Evolutionary conservation across 352 stramenopile genomes (phyloP).

Genomic region (Peronosclerospora sorghi): DNA sequence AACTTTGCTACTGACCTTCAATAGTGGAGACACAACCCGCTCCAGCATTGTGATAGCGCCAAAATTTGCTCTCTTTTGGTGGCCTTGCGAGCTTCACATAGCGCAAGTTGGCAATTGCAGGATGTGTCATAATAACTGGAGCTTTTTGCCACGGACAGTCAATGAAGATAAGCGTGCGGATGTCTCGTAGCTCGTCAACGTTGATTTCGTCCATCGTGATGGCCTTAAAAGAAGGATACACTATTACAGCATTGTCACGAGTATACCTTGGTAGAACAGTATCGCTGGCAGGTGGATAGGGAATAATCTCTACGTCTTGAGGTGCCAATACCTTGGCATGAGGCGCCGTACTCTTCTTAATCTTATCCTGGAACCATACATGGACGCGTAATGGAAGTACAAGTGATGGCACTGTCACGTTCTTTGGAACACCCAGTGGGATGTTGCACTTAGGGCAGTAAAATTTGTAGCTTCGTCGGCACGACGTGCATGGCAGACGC

Average conservation of each 20-base stretch:
- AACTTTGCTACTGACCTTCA: constrained; percentile 44
- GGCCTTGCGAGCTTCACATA: constrained; percentile 73
- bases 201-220: constrained; percentile 52
- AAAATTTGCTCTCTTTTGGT: constrained; percentile 78
- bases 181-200: constrained; percentile 37
- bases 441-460: constrained; percentile 73
- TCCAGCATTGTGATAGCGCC: constrained; percentile 78
- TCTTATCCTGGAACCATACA: constrained; percentile 83
- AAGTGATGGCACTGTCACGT: constrained; percentile 38
- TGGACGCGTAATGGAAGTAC: constrained; percentile 64
- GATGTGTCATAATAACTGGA: constrained; percentile 53
- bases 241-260: constrained; percentile 47
- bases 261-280: constrained; percentile 34
- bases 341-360: constrained; percentile 83
- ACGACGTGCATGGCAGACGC: constrained; percentile 46
- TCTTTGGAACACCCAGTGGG: constrained; percentile 40
- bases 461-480: constrained; percentile 80
- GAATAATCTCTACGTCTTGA: constrained; percentile 60
- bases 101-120: constrained; percentile 38
- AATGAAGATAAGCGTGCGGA: constrained; percentile 77
- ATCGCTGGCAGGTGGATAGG: constrained; percentile 26
- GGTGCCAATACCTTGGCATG: constrained; percentile 73
- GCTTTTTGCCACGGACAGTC: constrained; percentile 83
- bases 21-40: constrained; percentile 83
- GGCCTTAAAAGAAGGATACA: constrained; percentile 71